phyloP scores from a whole-genome alignment of 345 rosid species.

The Luvunga scandens region DNA sequence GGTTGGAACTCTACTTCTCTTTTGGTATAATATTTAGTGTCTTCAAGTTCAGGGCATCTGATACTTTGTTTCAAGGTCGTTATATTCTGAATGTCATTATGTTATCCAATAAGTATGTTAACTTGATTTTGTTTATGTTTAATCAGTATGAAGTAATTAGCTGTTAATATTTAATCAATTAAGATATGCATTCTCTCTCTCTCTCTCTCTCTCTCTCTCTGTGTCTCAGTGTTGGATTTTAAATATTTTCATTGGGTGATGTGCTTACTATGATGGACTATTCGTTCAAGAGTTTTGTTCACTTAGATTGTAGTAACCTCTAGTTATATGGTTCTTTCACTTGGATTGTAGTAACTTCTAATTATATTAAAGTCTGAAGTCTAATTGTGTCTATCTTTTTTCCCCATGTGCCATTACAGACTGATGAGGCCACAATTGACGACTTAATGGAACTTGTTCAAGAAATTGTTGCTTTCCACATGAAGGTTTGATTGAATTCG shows the following conservation, averaged over 20 bases:
- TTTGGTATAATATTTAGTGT: neutral
- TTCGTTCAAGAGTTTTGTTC: neutral
- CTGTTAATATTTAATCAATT: neutral
- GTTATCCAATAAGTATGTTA: neutral
- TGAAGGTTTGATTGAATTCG: conserved; percentile 58
- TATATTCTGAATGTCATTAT: neutral
- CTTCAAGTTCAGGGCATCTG: neutral
- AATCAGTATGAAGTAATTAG: neutral
- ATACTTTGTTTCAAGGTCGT: neutral
- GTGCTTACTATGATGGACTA: neutral
- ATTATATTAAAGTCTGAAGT: neutral
- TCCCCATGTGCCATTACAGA: conserved; percentile 34
- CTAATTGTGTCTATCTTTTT: conserved; percentile 5
- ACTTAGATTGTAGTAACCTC: neutral
- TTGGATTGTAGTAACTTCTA: neutral
- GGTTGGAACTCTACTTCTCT: conserved; percentile 38
- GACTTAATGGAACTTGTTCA: conserved; percentile 83
- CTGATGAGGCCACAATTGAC: conserved; percentile 56
- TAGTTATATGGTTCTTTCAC: neutral
- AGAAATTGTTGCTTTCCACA: conserved; percentile 91
- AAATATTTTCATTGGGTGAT: neutral
- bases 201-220: neutral
- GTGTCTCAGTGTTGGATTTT: too few species aligned
- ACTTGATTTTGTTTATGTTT: neutral
- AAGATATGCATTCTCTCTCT: neutral